Evolutionary conservation across 2,329 filamentous ascomycete species (phyloP), one percentile per base, ranked within the genome.

Genomic region (Pestalotiopsis fici): DNA sequence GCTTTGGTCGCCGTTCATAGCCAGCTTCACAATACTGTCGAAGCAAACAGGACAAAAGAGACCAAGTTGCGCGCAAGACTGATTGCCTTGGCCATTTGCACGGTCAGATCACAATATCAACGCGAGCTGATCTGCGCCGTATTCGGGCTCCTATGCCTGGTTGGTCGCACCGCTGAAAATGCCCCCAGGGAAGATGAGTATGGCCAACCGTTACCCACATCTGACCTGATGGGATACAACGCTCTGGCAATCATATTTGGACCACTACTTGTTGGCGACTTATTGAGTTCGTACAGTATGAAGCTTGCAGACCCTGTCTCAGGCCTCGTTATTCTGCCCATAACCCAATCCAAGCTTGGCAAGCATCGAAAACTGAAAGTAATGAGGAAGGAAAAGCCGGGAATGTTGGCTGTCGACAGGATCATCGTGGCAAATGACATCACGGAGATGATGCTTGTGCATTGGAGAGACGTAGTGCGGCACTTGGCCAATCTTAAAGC

Each of bases 81-180:
- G 3, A 90, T 92, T 69, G 89, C 90, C 1, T 78, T 92, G 39
- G 88, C 88, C 7, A 83, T 92, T 55, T 83, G 83, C 1, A 87
- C 87, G 0, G 78, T 91, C n/a, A 81, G 82, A 65, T 91, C 88
- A 0, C 84, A 84, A 65, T 88, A 87, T 68, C 85, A 88, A 55
- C 82, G 89, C 27, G 88, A 91, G 59, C 79, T 92, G 3, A 89
- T 92, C 56, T 91, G 87, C 69, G 87, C 88, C 4, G 88, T 92
- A 0, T 90, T 92, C 74, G 90, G 90, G 0, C 80, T 92, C 13
- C 79, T 92, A 12, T 88, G 85, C 64, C 80, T 90, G 47, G 83
- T 92, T 66, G 90, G 88, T 2, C 81, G 86, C 28, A 79, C 83
- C 4, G 87, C 88, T 2, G 87, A 91, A 73, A 82, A 80, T 39